Evolutionary conservation across 2,329 filamentous ascomycete genomes (phyloP).

Genomic region (Claviceps spartinae): DNA sequence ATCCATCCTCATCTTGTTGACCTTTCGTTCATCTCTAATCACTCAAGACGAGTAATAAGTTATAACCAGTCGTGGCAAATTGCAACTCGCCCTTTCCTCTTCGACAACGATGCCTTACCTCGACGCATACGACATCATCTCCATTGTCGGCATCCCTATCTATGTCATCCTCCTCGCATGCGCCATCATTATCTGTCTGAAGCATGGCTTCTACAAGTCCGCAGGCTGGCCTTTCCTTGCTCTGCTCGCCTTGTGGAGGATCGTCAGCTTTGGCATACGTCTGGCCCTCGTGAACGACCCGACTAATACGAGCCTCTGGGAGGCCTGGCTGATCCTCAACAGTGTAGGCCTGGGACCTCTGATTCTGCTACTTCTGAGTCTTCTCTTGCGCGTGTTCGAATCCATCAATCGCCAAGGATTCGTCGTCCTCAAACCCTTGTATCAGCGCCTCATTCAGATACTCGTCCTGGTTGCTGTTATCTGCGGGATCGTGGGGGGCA

Average conservation of each 20-base stretch:
- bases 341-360: conserved; percentile 28
- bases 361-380: conserved; percentile 25
- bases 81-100: neutral
- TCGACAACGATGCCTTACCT: conserved; percentile 11
- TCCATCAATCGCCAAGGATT: conserved; percentile 29
- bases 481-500: neutral
- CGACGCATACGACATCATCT: conserved; percentile 17
- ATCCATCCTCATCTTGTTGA: neutral
- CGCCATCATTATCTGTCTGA: conserved; percentile 33
- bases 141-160: conserved; percentile 19
- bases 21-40: neutral
- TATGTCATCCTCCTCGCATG: conserved; percentile 17
- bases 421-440: conserved; percentile 13
- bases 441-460: neutral
- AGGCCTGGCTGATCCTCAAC: conserved; percentile 20
- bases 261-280: conserved; percentile 37
- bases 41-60: neutral
- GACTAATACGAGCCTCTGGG: conserved; percentile 24
- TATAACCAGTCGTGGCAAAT: neutral
- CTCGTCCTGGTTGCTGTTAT: neutral
- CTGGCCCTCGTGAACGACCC: conserved; percentile 34
- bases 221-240: conserved; percentile 25
- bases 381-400: conserved; percentile 26
- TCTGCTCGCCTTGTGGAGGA: conserved; percentile 42
- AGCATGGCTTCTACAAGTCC: neutral